A percentile compares a stretch with the other conserved stretches of the same genome.
Evolutionary conservation across 139 green algal genomes (phyloP).

Genomic region (Chlorella sp.): DNA sequence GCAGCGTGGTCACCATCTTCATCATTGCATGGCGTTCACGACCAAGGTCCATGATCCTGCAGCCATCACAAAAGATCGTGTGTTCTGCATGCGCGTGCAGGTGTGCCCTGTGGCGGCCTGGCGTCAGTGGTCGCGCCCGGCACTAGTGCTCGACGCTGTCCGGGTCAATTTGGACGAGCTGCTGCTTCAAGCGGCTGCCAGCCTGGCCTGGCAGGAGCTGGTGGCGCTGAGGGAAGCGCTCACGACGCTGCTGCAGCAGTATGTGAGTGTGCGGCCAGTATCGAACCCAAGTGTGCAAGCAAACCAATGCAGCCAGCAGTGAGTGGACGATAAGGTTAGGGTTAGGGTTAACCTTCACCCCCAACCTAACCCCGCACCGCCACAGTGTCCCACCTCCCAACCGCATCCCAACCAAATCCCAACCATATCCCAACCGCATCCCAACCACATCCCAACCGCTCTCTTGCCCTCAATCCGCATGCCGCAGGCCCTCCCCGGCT

Average conservation of each 20-base stretch:
- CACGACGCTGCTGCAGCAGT: neutral
- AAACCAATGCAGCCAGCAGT: no score
- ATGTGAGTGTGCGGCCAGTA: neutral
- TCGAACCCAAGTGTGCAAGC: no score
- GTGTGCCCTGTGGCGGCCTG: neutral
- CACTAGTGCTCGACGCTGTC: conserved; percentile 6
- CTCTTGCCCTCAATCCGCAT: neutral
- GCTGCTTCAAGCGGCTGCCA: conserved; percentile 9
- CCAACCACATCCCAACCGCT: neutral
- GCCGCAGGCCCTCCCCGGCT: neutral
- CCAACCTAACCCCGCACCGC: neutral
- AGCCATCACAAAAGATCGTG: neutral
- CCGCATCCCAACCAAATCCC: neutral
- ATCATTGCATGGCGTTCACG: no score
- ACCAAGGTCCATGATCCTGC: neutral
- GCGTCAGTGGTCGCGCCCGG: neutral
- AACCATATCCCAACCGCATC: neutral
- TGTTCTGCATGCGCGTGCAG: neutral
- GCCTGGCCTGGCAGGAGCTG: conserved; percentile 6
- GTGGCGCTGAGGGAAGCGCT: neutral
- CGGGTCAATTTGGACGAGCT: conserved; percentile 17
- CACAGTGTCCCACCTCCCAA: neutral
- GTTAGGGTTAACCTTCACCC: neutral
- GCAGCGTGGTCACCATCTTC: no score
- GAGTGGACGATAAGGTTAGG: neutral